Conservation (phyloP, 2,329 filamentous ascomycete species). For the Penicillium sclerotigenum region DNA sequence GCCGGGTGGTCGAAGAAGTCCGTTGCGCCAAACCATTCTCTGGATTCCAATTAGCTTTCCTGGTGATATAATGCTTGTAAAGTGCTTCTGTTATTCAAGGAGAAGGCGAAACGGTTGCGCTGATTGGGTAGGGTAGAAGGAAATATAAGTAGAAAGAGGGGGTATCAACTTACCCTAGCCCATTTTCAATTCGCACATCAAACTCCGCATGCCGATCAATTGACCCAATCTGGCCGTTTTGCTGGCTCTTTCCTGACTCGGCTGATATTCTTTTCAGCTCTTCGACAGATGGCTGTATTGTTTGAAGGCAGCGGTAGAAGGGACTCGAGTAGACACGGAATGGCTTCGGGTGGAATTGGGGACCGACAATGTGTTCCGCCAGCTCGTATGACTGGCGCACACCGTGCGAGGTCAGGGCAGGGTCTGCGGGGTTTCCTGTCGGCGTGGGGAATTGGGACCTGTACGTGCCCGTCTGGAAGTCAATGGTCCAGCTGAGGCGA, state of each 20-base stretch:
- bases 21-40: conserved; percentile 83
- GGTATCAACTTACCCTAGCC: conserved; percentile 46
- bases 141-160: neutral
- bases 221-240: conserved; percentile 21
- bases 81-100: neutral
- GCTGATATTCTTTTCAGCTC: conserved; percentile 31
- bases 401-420: conserved; percentile 81
- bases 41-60: conserved; percentile 27
- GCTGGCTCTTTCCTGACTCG: neutral
- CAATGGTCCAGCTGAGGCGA: conserved; percentile 83
- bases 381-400: conserved; percentile 79
- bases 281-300: conserved; percentile 63
- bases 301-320: conserved; percentile 85
- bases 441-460: conserved; percentile 70
- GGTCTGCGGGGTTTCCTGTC: conserved; percentile 84
- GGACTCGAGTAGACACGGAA: conserved; percentile 72
- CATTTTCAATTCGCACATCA: conserved; percentile 51
- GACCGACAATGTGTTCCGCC: conserved; percentile 44
- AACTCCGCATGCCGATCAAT: conserved; percentile 38
- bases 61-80: no score
- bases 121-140: neutral
- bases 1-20: conserved; percentile 82
- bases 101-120: neutral
- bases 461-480: conserved; percentile 77
- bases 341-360: conserved; percentile 38